A percentile compares a stretch with the other conserved stretches of the same genome.
phyloP scores from a whole-genome alignment of 768 basidiomycete genomes.

The Fomitopsis pulvina region DNA sequence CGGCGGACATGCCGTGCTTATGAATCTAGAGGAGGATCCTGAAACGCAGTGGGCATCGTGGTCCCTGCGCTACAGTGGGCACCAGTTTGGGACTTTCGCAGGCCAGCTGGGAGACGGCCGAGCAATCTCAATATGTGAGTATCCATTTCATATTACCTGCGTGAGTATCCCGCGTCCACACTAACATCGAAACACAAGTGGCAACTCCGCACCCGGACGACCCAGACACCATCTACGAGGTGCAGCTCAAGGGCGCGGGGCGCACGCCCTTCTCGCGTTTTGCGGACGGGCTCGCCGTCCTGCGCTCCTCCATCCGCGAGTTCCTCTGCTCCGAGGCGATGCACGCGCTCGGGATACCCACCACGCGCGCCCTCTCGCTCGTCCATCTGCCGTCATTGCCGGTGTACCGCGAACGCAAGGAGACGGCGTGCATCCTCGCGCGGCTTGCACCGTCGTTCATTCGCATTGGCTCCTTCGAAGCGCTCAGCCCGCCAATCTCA shows the following conservation, averaged over 20 bases:
- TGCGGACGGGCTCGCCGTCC: slow-evolving; percentile 92
- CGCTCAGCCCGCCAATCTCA: slow-evolving; percentile 62
- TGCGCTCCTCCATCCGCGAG: slow-evolving; percentile 93
- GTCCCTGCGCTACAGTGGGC: slow-evolving; percentile 87
- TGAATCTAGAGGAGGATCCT: slow-evolving; percentile 33
- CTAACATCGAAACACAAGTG: slow-evolving; percentile 36
- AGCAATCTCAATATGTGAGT: slow-evolving; percentile 76
- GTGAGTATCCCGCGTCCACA: too few relatives aligned
- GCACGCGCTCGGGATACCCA: slow-evolving; percentile 81
- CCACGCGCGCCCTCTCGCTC: slow-evolving; percentile 81
- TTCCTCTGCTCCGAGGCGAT: slow-evolving; percentile 88
- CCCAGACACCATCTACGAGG: slow-evolving; percentile 56
- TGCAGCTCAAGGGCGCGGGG: slow-evolving; percentile 94
- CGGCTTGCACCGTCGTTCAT: slow-evolving; percentile 87
- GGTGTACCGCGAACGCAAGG: slow-evolving; percentile 70
- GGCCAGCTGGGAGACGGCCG: slow-evolving; percentile 95
- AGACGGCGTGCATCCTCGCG: slow-evolving; percentile 67
- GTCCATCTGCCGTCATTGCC: slow-evolving; percentile 65
- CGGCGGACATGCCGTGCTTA: slow-evolving; percentile 68
- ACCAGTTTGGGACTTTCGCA: slow-evolving; percentile 86
- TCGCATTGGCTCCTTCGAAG: slow-evolving; percentile 88
- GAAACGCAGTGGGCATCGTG: slow-evolving; percentile 47
- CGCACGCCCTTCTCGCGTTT: slow-evolving; percentile 89
- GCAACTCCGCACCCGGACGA: slow-evolving; percentile 68
- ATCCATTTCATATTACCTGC: not conserved